Percentiles rank a stretch among this genome's conserved stretches.
These are phyloP conservation scores for Eucalyptus tenuipes DNA, from an alignment of 345 rosid species.

Conservation along the genomic window DNA sequence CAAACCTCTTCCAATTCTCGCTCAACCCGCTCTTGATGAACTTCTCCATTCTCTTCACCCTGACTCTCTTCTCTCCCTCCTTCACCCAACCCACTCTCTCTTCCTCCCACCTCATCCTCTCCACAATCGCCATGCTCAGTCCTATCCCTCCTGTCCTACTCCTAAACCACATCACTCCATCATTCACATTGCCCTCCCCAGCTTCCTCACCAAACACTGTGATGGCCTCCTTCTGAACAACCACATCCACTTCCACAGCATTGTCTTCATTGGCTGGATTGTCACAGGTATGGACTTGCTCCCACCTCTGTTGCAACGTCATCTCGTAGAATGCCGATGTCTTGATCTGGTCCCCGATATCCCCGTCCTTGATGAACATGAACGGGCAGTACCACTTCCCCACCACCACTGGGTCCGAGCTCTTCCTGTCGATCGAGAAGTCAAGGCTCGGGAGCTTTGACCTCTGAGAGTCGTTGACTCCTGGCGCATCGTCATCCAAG, in stretches of 20 bases:
- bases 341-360: constrained; percentile 18
- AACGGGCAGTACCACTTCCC: constrained; percentile 73
- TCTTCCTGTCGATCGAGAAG: not conserved
- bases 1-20: constrained; percentile 29
- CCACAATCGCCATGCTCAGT: constrained; percentile 13
- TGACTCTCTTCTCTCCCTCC: not conserved
- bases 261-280: not conserved
- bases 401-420: constrained; percentile 7
- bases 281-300: constrained; percentile 23
- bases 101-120: constrained; percentile 43
- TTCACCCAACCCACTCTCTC: constrained; percentile 42
- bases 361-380: constrained; percentile 39
- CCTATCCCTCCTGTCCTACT: constrained; percentile 15
- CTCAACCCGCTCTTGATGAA: not conserved
- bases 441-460: constrained; percentile 23
- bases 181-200: not conserved
- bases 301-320: constrained; percentile 48
- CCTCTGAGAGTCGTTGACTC: constrained; percentile 23
- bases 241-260: constrained; percentile 6
- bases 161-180: constrained; percentile 24
- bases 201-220: constrained; percentile 10
- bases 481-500: constrained; percentile 33
- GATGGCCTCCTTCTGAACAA: constrained; percentile 17
- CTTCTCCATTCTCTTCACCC: constrained; percentile 13
- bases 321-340: constrained; percentile 33